These are phyloP conservation scores for Rutstroemia sp. DNA, from an alignment of 2,329 filamentous ascomycete species.

Conservation along the genomic window DNA sequence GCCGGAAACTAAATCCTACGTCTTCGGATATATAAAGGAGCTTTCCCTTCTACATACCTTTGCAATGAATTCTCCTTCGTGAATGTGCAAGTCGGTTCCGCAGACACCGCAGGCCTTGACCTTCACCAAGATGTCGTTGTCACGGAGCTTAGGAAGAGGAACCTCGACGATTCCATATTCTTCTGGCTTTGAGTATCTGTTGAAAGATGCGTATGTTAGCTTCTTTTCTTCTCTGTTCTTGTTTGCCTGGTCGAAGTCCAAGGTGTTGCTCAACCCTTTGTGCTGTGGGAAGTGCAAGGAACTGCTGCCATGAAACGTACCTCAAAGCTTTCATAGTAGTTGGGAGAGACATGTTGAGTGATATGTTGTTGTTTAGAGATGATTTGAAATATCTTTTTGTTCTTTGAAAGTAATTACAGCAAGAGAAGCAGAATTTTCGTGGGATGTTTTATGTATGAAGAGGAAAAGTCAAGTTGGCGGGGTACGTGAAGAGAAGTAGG, in stretches of 20 bases:
- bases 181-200: conserved; percentile 53
- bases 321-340: conserved; percentile 50
- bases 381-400: background rate
- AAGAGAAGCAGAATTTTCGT: background rate
- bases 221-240: background rate
- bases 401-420: background rate
- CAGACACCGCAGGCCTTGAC: conserved; percentile 60
- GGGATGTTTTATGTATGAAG: background rate
- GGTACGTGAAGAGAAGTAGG: no score
- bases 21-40: conserved; percentile 15
- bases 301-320: conserved; percentile 32
- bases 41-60: conserved; percentile 33
- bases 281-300: background rate
- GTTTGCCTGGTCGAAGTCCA: background rate
- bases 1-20: background rate
- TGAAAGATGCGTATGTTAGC: background rate
- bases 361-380: conserved; percentile 3
- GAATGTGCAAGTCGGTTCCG: conserved; percentile 45
- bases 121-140: conserved; percentile 41
- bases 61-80: conserved; percentile 60
- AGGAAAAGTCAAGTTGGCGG: background rate
- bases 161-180: conserved; percentile 54
- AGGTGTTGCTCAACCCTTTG: background rate
- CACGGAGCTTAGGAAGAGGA: conserved; percentile 42
- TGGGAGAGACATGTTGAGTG: conserved; percentile 32